Evolutionary conservation across 495 filamentous ascomycete species (phyloP).

Genomic region (Trichoderma virens): DNA sequence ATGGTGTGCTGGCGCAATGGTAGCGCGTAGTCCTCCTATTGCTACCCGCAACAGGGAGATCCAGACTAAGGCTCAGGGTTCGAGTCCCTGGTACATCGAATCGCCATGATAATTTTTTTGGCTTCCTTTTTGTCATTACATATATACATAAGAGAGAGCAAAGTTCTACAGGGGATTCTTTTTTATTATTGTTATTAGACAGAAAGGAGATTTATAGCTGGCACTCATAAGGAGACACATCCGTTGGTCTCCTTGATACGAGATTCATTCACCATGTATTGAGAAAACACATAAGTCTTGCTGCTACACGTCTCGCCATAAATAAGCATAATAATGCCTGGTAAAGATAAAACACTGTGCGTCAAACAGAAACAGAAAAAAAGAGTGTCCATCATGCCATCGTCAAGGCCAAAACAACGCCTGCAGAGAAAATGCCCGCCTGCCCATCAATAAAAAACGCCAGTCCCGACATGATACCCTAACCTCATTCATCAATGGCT

Average conservation of each 20-base stretch:
- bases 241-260: too few species aligned
- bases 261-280: too few species aligned
- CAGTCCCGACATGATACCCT: neutral
- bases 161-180: too few species aligned
- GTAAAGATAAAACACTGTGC: too few species aligned
- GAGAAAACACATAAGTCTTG: too few species aligned
- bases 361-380: neutral
- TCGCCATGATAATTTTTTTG: neutral
- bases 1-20: conserved; percentile 12
- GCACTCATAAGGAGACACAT: too few species aligned
- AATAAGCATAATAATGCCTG: too few species aligned
- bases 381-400: neutral
- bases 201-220: too few species aligned
- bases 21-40: conserved; percentile 12
- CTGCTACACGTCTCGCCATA: too few species aligned
- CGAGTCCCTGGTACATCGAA: conserved; percentile 7
- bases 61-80: conserved; percentile 14
- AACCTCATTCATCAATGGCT: neutral
- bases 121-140: neutral
- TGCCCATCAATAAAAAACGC: neutral
- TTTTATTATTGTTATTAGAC: too few species aligned
- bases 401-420: neutral
- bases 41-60: conserved; percentile 1
- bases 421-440: neutral
- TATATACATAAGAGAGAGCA: neutral